Conservation (phyloP, 768 basidiomycete genomes). For the Nevesoporus exiguus region DNA sequence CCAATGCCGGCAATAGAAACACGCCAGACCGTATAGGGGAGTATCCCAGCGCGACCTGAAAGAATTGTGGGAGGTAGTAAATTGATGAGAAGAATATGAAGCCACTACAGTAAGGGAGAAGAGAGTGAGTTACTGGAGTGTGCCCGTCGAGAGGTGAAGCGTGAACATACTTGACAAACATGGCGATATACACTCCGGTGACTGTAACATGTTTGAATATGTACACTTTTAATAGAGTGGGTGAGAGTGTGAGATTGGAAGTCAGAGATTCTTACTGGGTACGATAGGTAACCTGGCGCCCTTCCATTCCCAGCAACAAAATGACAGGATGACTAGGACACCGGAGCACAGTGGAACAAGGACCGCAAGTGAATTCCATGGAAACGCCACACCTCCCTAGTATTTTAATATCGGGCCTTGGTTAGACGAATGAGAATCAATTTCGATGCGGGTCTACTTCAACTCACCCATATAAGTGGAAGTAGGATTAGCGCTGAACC, state of each 20-base stretch:
- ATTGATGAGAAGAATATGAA: neutral
- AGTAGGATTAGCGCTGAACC: neutral
- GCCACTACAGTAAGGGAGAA: neutral
- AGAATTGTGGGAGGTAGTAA: conserved; percentile 1
- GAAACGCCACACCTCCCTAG: neutral
- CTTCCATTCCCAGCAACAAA: conserved; percentile 1
- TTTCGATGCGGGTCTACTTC: neutral
- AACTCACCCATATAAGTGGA: neutral
- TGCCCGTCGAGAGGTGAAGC: neutral
- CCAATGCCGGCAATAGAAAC: neutral
- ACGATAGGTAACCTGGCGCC: neutral
- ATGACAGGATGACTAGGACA: neutral
- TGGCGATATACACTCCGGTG: neutral
- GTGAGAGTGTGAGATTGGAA: neutral
- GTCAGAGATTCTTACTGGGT: neutral
- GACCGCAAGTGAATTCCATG: neutral
- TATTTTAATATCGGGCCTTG: neutral
- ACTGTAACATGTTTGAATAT: neutral
- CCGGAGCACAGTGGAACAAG: neutral
- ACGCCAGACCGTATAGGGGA: neutral
- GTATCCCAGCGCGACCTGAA: neutral
- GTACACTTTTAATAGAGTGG: neutral
- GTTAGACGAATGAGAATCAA: neutral
- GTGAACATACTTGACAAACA: neutral
- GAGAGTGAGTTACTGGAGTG: neutral